Conservation (phyloP, 1,284 basidiomycete species). For the Somion occarium region DNA sequence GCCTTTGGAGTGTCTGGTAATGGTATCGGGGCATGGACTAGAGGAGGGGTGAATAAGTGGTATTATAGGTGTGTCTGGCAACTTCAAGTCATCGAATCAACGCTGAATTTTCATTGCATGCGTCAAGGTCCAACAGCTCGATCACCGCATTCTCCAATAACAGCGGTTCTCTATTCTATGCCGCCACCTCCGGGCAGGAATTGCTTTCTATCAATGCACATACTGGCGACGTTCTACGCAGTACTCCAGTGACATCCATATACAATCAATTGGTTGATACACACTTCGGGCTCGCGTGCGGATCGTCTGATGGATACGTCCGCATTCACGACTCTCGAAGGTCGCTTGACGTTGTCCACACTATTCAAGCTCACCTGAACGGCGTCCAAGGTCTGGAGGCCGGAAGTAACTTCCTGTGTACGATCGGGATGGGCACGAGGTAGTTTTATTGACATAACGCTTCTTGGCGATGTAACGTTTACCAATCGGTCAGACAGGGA, state of each 20-base stretch:
- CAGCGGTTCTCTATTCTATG: conserved; percentile 53
- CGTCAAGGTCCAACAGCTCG: conserved; percentile 34
- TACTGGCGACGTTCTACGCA: conserved; percentile 65
- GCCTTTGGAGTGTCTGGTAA: conserved; percentile 53
- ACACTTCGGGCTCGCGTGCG: conserved; percentile 64
- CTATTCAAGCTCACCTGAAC: conserved; percentile 74
- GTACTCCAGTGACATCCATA: conserved; percentile 50
- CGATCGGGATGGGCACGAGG: conserved; percentile 86
- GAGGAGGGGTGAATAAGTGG: conserved; percentile 82
- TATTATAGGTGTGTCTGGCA: conserved; percentile 50
- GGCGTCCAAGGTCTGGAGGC: conserved; percentile 83
- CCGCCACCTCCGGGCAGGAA: conserved; percentile 60
- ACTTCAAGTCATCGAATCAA: conserved; percentile 1
- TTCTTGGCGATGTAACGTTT: neutral
- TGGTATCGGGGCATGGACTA: conserved; percentile 71
- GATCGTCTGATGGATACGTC: conserved; percentile 79
- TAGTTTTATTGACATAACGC: conserved; percentile 25
- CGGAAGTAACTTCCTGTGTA: conserved; percentile 75
- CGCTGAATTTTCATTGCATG: conserved; percentile 4
- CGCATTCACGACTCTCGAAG: conserved; percentile 81
- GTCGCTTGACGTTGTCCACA: conserved; percentile 35
- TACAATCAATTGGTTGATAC: conserved; percentile 58
- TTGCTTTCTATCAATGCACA: conserved; percentile 71
- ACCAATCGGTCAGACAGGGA: conserved; percentile 57
- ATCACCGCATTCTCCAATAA: conserved; percentile 60